Conservation (phyloP, 441 rosid genomes). For the Sinapis alba region DNA sequence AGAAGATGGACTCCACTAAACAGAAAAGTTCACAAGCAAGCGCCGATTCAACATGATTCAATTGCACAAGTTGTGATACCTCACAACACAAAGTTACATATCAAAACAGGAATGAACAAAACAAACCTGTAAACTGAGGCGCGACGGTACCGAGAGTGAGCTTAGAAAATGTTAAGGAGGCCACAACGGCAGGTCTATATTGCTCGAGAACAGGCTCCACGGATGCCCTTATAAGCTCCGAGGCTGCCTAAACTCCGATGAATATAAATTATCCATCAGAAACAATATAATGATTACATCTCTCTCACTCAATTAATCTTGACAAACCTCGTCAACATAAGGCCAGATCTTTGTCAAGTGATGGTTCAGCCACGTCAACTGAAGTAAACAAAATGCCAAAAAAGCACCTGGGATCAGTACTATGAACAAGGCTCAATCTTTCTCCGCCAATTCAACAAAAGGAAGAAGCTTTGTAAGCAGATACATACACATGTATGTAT, state of each 20-base stretch:
- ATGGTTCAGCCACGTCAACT: constrained; percentile 92
- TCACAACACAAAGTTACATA: neutral
- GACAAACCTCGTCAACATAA: constrained; percentile 74
- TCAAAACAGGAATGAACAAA: constrained; percentile 2
- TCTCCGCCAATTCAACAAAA: neutral
- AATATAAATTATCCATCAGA: neutral
- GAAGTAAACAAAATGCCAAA: constrained; percentile 38
- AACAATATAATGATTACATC: constrained; percentile 6
- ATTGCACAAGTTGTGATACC: neutral
- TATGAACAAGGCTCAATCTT: neutral
- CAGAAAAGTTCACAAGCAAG: constrained; percentile 2
- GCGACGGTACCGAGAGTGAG: constrained; percentile 98
- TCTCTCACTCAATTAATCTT: constrained; percentile 13
- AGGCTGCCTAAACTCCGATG: constrained; percentile 70
- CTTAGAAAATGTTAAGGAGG: constrained; percentile 86
- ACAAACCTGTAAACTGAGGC: constrained; percentile 93
- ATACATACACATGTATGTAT: neutral
- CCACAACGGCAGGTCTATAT: constrained; percentile 69
- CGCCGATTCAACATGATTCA: constrained; percentile 1
- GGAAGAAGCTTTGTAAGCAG: neutral
- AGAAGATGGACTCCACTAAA: too few relatives aligned
- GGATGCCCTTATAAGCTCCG: constrained; percentile 79
- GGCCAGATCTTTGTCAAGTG: constrained; percentile 99
- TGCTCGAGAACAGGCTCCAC: constrained; percentile 95
- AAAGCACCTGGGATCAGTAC: constrained; percentile 38